Evolutionary conservation across 345 rosid genomes (phyloP).

Genomic region (Litchi chinensis): DNA sequence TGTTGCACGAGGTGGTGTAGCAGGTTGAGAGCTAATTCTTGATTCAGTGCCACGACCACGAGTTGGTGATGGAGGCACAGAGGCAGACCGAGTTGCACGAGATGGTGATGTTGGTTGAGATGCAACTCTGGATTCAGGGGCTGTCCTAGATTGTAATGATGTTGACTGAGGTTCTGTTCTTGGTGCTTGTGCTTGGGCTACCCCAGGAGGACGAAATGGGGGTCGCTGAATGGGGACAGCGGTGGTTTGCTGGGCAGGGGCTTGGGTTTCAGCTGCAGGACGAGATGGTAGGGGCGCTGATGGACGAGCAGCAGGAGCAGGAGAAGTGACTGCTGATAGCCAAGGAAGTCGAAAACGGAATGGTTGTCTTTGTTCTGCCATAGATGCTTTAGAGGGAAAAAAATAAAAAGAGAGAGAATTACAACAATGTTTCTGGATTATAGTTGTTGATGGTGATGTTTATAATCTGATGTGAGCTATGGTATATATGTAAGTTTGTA

Average conservation of each 20-base stretch:
- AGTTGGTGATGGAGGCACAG: constrained; percentile 16
- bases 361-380: constrained; percentile 47
- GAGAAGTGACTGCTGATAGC: constrained; percentile 36
- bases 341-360: constrained; percentile 68
- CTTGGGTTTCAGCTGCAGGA: constrained; percentile 26
- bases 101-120: constrained; percentile 6
- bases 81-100: constrained; percentile 15
- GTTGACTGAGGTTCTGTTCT: constrained; percentile 26
- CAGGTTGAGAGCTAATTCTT: constrained; percentile 19
- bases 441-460: constrained; percentile 9
- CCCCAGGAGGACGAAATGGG: constrained; percentile 51
- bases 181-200: constrained; percentile 24
- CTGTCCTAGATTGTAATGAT: constrained; percentile 13
- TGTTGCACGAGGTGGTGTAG: constrained; percentile 29
- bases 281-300: constrained; percentile 24
- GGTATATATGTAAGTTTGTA: constrained; percentile 23
- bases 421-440: not conserved
- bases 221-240: constrained; percentile 34
- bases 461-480: not conserved
- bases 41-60: constrained; percentile 10
- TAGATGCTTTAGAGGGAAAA: constrained; percentile 16
- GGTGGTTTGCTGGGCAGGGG: constrained; percentile 37
- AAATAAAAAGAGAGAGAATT: not conserved
- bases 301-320: constrained; percentile 40
- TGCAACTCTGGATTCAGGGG: not conserved